Evolutionary conservation across 2,329 filamentous ascomycete species (phyloP).

Genomic region (Calycina herbarum): DNA sequence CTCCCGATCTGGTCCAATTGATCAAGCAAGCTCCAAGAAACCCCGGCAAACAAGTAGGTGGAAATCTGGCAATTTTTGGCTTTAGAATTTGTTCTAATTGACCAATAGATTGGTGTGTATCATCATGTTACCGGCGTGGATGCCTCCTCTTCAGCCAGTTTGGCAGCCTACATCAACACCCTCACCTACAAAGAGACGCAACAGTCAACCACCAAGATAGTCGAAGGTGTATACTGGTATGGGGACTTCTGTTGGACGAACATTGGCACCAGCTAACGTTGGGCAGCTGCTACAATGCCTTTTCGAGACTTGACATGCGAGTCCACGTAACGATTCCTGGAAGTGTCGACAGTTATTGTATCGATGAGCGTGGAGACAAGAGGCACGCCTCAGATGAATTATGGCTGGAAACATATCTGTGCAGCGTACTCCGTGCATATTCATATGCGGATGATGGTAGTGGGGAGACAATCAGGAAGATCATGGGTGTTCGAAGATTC

Average conservation of each 20-base stretch:
- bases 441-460: slow-evolving; percentile 95
- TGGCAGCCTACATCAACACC: slow-evolving; percentile 98
- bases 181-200: slow-evolving; percentile 87
- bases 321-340: slow-evolving; percentile 97
- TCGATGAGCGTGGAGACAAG: slow-evolving; percentile 95
- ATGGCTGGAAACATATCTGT: slow-evolving; percentile 97
- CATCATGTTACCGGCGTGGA: slow-evolving; percentile 98
- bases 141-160: slow-evolving; percentile 92
- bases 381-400: slow-evolving; percentile 88
- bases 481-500: slow-evolving; percentile 94
- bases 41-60: slow-evolving; percentile 53
- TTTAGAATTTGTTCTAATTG: slow-evolving; percentile 17
- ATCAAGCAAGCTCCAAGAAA: slow-evolving; percentile 70
- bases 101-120: slow-evolving; percentile 77
- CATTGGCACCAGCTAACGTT: slow-evolving; percentile 33
- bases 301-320: slow-evolving; percentile 96
- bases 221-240: slow-evolving; percentile 92
- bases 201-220: slow-evolving; percentile 77
- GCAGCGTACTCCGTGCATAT: slow-evolving; percentile 90
- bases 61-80: neutral
- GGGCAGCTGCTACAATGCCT: slow-evolving; percentile 91
- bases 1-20: slow-evolving; percentile 92
- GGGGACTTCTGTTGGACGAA: slow-evolving; percentile 25
- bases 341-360: slow-evolving; percentile 94
- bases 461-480: slow-evolving; percentile 92